Conservation (phyloP, 2,329 filamentous ascomycete genomes). For the Cladosporium austrohemisphaericum region DNA sequence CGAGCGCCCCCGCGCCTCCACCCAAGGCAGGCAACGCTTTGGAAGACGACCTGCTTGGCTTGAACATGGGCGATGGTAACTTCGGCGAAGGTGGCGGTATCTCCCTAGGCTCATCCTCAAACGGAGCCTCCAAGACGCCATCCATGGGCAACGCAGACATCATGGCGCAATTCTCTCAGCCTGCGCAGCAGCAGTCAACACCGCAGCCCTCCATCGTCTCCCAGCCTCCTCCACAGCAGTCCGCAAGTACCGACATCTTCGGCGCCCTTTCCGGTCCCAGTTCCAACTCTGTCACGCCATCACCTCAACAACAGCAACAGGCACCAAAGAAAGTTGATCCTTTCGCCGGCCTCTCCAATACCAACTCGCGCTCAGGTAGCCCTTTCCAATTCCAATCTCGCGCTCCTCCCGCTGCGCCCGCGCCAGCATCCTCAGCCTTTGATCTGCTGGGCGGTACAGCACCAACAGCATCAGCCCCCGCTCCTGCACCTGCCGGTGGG, state of each 20-base stretch:
- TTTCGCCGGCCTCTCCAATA: slow-evolving; percentile 54
- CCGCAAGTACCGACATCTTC: slow-evolving; percentile 57
- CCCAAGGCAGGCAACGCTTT: slow-evolving; percentile 60
- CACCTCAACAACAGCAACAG: slow-evolving; percentile 30
- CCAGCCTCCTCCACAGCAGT: slow-evolving; percentile 26
- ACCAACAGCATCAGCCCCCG: slow-evolving; percentile 43
- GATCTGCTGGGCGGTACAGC: slow-evolving; percentile 30
- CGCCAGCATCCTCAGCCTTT: slow-evolving; percentile 22
- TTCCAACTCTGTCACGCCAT: slow-evolving; percentile 49
- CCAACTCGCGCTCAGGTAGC: slow-evolving; percentile 49
- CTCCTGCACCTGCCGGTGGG: slow-evolving; percentile 6
- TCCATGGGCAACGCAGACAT: slow-evolving; percentile 27
- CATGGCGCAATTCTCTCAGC: slow-evolving; percentile 34
- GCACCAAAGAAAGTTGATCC: slow-evolving; percentile 49
- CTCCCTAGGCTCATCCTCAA: slow-evolving; percentile 51
- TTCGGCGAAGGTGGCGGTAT: slow-evolving; percentile 78
- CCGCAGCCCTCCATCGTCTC: slow-evolving; percentile 27
- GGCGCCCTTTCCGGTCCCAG: slow-evolving; percentile 47
- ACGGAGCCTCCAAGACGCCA: slow-evolving; percentile 31
- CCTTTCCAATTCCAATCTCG: slow-evolving; percentile 49
- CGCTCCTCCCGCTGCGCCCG: slow-evolving; percentile 25
- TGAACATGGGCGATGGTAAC: slow-evolving; percentile 70
- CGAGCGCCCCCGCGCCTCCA: slow-evolving; percentile 39
- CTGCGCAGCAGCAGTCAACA: slow-evolving; percentile 19
- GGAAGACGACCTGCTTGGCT: slow-evolving; percentile 84